These are phyloP conservation scores for Zygoascus ofunaensis DNA, from an alignment of 805 yeast genomes.

Conservation along the genomic window DNA sequence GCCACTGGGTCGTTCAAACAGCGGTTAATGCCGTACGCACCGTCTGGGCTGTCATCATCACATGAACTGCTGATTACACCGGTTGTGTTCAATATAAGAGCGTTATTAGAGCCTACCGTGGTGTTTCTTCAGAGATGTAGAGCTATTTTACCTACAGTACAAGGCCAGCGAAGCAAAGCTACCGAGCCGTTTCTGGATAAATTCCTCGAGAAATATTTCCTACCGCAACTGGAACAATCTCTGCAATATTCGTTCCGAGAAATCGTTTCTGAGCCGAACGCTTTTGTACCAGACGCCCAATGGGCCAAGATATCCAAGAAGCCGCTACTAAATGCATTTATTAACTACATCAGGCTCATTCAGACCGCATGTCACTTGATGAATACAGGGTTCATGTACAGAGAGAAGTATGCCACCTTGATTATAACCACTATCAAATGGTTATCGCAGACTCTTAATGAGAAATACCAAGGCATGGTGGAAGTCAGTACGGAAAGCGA, in stretches of 20 bases:
- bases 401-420: constrained; percentile 43
- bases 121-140: constrained; percentile 55
- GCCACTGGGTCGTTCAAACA: constrained; percentile 17
- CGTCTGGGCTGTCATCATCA: constrained; percentile 45
- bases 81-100: constrained; percentile 69
- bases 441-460: constrained; percentile 11
- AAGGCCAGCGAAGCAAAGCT: constrained; percentile 17
- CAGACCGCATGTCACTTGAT: constrained; percentile 41
- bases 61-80: constrained; percentile 61
- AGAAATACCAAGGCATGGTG: constrained; percentile 13
- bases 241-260: constrained; percentile 45
- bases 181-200: constrained; percentile 41
- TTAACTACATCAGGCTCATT: constrained; percentile 40
- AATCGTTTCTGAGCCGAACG: constrained; percentile 33
- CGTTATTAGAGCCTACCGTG: constrained; percentile 64
- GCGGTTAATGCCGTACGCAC: constrained; percentile 30
- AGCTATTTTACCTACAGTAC: constrained; percentile 28
- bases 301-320: constrained; percentile 23
- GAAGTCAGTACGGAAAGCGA: constrained; percentile 10
- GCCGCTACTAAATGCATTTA: constrained; percentile 34
- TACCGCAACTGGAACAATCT: constrained; percentile 53
- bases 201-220: constrained; percentile 56
- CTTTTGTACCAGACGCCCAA: constrained; percentile 30
- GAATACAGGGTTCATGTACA: constrained; percentile 51
- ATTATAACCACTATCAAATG: constrained; percentile 23